Conservation (phyloP, 106 monocot species). For the Dendrobium nobile region DNA sequence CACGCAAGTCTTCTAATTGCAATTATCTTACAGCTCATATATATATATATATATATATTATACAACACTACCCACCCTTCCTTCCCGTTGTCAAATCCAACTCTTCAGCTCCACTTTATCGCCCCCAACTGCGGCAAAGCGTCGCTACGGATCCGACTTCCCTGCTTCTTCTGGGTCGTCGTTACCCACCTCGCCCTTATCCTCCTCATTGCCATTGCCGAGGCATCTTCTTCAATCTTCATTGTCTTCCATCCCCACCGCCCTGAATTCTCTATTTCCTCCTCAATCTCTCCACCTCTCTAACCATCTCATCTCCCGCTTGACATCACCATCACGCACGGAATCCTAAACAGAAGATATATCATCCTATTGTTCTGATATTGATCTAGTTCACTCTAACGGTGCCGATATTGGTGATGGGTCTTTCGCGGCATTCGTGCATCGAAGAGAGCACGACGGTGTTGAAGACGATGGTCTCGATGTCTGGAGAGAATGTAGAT, state of each 20-base stretch:
- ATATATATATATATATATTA: too few relatives aligned
- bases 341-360: conserved; percentile 49
- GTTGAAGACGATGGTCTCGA: conserved; percentile 11
- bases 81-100: conserved; percentile 20
- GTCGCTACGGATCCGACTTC: conserved; percentile 23
- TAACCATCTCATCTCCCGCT: conserved; percentile 28
- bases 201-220: conserved; percentile 47
- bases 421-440: conserved; percentile 36
- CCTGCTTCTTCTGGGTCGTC: conserved; percentile 33
- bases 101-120: conserved; percentile 22
- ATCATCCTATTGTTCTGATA: conserved; percentile 33
- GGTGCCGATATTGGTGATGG: conserved; percentile 28
- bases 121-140: conserved; percentile 17
- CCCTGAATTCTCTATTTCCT: conserved; percentile 39
- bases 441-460: conserved; percentile 35
- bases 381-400: conserved; percentile 23
- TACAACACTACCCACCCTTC: not conserved
- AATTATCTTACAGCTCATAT: too few relatives aligned
- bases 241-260: conserved; percentile 42
- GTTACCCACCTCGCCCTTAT: conserved; percentile 29
- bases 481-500: conserved; percentile 21
- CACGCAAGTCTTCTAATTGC: too few relatives aligned
- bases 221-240: conserved; percentile 23
- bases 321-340: conserved; percentile 40
- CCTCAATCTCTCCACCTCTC: conserved; percentile 35